Evolutionary conservation across 2,329 filamentous ascomycete genomes (phyloP), one percentile per base, ranked within the genome.

Genomic region (Corniculantispora saksenae): DNA sequence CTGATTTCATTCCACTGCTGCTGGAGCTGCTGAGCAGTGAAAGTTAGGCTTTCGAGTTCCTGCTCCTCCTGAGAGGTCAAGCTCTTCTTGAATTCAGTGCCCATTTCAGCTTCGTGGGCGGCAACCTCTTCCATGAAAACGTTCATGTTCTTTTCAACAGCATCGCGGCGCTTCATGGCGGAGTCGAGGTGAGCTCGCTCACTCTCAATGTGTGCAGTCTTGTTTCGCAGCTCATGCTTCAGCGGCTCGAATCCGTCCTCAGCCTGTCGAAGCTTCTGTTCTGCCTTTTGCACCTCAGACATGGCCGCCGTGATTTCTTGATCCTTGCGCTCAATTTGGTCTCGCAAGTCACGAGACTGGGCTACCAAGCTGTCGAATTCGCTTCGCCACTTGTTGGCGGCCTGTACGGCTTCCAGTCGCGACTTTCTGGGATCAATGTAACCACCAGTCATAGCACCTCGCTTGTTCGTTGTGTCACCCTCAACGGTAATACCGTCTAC

Each of bases 401-500:
- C 84, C 66, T 90, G 89, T 35, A 97, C 90, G 32, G 91, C 93
- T 71, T 94, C 90, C n/a, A 98, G 83, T 25, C 94, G 90, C 1
- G 94, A 98, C 70, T 89, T 90, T 40, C 91, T 87, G 13, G 91
- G 87, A 74, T 99, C 95, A 68, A 97, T 91, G 74, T 91, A 99
- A 71, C 95, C 95, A 82, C 95, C 95, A 57, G 93, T 97, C 81
- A 99, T 88, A 17, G 94, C 94, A 78, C 95, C 95, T 71, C 94
- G 91, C 80, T 96, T 97, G 79, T 97, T 96, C 1, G 93, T 94
- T 38, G 92, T 92, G 77, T 98, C 94, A 76, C 95, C 95, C 65
- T 98, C 94, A 3, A 92, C 91, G 0, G 95, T 99, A 69, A 99
- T 97, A 40, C 93, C 94, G 71, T 93, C 93, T 27, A 98, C 89